These are phyloP conservation scores for Neurospora sp. DNA, from an alignment of 495 filamentous ascomycete species.

Conservation along the genomic window DNA sequence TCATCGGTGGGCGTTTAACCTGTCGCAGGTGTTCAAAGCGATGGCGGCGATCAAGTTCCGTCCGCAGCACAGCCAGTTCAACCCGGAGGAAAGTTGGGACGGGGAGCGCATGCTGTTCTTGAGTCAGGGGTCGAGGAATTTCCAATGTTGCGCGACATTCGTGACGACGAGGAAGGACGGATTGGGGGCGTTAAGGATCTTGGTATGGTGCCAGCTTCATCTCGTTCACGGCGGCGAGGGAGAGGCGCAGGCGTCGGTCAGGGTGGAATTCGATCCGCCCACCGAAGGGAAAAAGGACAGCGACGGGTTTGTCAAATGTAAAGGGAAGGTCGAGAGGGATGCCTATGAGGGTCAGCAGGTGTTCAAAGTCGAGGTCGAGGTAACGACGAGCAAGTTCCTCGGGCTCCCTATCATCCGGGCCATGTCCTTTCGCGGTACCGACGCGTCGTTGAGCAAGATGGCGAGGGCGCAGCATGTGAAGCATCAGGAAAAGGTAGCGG, in stretches of 20 bases:
- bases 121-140: conserved; percentile 5
- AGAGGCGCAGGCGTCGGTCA: not conserved
- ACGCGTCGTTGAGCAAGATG: not conserved
- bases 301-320: not conserved
- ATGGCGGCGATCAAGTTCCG: not conserved
- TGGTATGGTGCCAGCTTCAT: not conserved
- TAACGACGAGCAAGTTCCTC: not conserved
- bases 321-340: not conserved
- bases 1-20: conserved; percentile 7
- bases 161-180: not conserved
- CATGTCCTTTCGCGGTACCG: not conserved
- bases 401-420: not conserved
- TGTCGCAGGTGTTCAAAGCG: conserved; percentile 1
- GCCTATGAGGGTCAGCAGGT: not conserved
- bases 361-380: not conserved
- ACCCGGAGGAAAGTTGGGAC: conserved; percentile 12
- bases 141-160: not conserved
- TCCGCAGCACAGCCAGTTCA: not conserved
- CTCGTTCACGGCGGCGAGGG: not conserved
- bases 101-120: conserved; percentile 5
- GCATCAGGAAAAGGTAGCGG: not conserved
- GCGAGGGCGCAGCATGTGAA: not conserved
- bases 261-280: not conserved
- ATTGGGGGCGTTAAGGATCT: not conserved
- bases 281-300: not conserved